phyloP scores from a whole-genome alignment of 2,329 filamentous ascomycete species.

The Cladophialophora immunda region DNA sequence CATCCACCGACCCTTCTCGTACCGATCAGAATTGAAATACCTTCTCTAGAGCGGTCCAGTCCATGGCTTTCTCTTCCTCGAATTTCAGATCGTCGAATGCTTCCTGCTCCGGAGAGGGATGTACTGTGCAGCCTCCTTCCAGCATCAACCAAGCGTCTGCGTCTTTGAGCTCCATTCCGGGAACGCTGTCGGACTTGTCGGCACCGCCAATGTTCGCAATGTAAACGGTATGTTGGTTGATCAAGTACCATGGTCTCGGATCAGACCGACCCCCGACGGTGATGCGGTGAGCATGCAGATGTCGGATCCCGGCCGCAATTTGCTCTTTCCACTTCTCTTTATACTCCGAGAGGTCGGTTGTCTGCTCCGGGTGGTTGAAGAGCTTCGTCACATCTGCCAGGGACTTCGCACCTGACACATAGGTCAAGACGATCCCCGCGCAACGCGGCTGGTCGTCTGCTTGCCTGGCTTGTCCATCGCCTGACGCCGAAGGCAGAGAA shows the following conservation, averaged over 20 bases:
- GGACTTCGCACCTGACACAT: conserved; percentile 17
- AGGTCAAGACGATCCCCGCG: conserved; percentile 22
- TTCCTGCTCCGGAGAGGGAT: not conserved
- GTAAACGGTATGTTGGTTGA: conserved; percentile 8
- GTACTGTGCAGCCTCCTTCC: not conserved
- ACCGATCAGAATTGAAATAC: conserved; percentile 2
- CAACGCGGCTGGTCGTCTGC: not conserved
- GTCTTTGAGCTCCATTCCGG: not conserved
- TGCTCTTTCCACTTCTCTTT: conserved; percentile 25
- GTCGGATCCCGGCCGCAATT: conserved; percentile 3
- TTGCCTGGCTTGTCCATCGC: not conserved
- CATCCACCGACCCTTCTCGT: not conserved
- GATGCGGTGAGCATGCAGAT: conserved; percentile 19
- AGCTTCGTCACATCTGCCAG: conserved; percentile 4
- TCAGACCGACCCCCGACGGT: conserved; percentile 11
- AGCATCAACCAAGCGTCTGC: conserved; percentile 20
- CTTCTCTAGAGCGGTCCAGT: conserved; percentile 9
- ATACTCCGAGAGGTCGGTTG: not conserved
- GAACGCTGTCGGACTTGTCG: too few relatives aligned
- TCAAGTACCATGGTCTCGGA: conserved; percentile 4
- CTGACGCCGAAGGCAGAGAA: not conserved
- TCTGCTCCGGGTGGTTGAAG: not conserved
- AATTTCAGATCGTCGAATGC: not conserved
- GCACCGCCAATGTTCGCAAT: not conserved
- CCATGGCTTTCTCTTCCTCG: conserved; percentile 6